phyloP scores from a whole-genome alignment of 164 flowering plant genomes.

The Brasenia schreberi region DNA sequence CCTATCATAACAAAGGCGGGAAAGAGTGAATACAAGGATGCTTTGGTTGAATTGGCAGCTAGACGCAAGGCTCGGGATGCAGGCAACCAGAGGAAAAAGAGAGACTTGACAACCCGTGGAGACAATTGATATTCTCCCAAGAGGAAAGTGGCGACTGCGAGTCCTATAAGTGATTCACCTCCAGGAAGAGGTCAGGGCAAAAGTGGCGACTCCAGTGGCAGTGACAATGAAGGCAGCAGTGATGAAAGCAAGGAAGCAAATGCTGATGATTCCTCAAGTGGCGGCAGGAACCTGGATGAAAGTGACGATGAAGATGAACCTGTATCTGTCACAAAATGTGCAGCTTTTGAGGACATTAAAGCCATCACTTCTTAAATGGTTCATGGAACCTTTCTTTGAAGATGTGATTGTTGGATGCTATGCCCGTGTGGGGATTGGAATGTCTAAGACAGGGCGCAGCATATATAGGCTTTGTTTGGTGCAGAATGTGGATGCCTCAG shows the following conservation, averaged over 20 bases:
- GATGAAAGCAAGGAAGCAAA: conserved; percentile 60
- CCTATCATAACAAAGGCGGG: conserved; percentile 52
- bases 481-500: conserved; percentile 78
- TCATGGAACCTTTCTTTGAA: conserved; percentile 94
- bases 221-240: conserved; percentile 59
- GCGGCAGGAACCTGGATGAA: conserved; percentile 51
- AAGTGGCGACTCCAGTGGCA: conserved; percentile 32
- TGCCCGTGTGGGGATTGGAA: conserved; percentile 93
- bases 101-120: conserved; percentile 36
- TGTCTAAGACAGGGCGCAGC: conserved; percentile 40
- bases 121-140: conserved; percentile 22
- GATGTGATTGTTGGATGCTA: conserved; percentile 90
- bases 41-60: conserved; percentile 75
- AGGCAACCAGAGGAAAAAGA: conserved; percentile 31
- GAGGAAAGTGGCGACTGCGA: neutral
- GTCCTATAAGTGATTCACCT: conserved; percentile 8
- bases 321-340: conserved; percentile 22
- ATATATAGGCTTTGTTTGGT: conserved; percentile 81
- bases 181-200: conserved; percentile 35
- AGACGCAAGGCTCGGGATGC: conserved; percentile 69
- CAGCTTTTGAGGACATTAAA: conserved; percentile 61
- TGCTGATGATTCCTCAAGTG: conserved; percentile 68
- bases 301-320: conserved; percentile 56
- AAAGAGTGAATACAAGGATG: conserved; percentile 63
- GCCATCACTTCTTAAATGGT: conserved; percentile 86